Percentiles rank a stretch among this genome's conserved stretches.
Conservation (phyloP, 331 rosid species). For the Cydonia oblonga region DNA sequence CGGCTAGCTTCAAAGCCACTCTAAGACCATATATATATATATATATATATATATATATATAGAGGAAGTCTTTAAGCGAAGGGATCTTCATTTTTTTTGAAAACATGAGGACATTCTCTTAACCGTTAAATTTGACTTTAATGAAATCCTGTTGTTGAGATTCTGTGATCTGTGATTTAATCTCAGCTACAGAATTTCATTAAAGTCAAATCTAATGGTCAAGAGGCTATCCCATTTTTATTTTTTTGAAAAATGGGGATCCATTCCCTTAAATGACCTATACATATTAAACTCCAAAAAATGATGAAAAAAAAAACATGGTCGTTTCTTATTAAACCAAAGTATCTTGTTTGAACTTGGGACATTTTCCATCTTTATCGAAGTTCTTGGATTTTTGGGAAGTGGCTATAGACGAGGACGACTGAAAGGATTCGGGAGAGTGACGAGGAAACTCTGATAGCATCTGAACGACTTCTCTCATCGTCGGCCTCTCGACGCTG, state of each 20-base stretch:
- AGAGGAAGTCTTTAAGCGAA: too few species aligned
- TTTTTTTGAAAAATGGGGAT: too few species aligned
- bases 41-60: too few species aligned
- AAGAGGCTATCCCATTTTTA: too few species aligned
- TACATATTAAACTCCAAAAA: not conserved
- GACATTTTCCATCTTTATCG: conserved; percentile 10
- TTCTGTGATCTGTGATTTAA: too few species aligned
- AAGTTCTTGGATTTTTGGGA: not conserved
- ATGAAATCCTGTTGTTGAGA: too few species aligned
- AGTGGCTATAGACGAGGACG: conserved; percentile 29
- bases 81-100: too few species aligned
- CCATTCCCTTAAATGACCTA: too few species aligned
- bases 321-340: conserved; percentile 20
- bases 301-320: not conserved
- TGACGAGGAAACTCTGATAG: conserved; percentile 52
- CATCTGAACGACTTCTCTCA: conserved; percentile 93
- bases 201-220: too few species aligned
- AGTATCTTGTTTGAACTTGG: conserved; percentile 36
- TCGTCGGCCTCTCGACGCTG: conserved; percentile 74
- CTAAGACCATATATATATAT: not conserved
- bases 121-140: too few species aligned
- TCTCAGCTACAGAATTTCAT: too few species aligned
- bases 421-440: conserved; percentile 7
- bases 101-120: too few species aligned
- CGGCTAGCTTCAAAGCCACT: conserved; percentile 2